Conservation (phyloP, 148 eudicot genomes). For the Silene conica region DNA sequence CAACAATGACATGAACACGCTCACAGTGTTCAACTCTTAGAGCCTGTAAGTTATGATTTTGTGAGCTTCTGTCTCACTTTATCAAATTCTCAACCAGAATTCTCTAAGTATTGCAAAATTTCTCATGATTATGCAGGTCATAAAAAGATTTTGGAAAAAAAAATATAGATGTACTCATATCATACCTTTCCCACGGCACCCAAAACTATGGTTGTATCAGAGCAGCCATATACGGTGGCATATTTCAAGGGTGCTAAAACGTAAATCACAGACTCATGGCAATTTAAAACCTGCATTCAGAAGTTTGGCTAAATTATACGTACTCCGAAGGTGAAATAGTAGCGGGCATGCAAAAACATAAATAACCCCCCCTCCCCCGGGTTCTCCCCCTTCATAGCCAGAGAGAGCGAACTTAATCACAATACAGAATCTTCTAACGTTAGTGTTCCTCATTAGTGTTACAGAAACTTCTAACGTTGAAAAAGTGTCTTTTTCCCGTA, state of each 20-base stretch:
- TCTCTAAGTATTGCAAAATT: constrained; percentile 5
- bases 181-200: constrained; percentile 98
- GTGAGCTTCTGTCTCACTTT: constrained; percentile 21
- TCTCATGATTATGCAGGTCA: not conserved
- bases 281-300: constrained; percentile 64
- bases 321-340: not conserved
- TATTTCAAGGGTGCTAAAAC: constrained; percentile 83
- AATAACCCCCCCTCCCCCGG: too few species aligned
- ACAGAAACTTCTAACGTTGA: not conserved
- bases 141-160: not conserved
- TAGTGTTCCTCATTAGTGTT: not conserved
- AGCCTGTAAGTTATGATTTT: constrained; percentile 45
- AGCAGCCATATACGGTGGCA: constrained; percentile 94
- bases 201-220: constrained; percentile 88
- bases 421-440: not conserved
- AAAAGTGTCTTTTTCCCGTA: not conserved
- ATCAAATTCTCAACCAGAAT: constrained; percentile 11
- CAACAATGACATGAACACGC: constrained; percentile 86
- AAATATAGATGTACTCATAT: not conserved
- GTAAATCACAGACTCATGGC: constrained; percentile 90
- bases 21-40: constrained; percentile 96
- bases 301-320: not conserved
- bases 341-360: not conserved
- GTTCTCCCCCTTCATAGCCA: too few species aligned
- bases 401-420: too few species aligned